phyloP scores from a whole-genome alignment of 805 yeast species.

The Diddensiella caesifluorescens region DNA sequence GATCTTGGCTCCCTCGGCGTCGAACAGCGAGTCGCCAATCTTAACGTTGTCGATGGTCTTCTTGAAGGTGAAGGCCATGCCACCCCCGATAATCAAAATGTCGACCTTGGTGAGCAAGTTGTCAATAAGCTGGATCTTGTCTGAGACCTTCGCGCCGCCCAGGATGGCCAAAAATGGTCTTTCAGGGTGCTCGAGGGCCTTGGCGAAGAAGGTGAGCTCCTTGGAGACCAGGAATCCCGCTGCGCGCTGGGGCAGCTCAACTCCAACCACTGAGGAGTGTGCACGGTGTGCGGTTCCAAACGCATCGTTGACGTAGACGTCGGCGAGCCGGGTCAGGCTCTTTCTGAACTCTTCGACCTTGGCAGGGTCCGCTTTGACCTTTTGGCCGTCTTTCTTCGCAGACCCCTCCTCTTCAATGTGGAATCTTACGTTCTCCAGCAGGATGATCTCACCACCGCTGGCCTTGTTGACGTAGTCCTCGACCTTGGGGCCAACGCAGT shows the following conservation, averaged over 20 bases:
- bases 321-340: conserved; percentile 87
- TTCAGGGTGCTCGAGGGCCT: conserved; percentile 95
- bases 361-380: conserved; percentile 85
- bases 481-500: conserved; percentile 90
- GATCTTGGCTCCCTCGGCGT: conserved; percentile 90
- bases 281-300: conserved; percentile 99
- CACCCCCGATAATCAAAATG: conserved; percentile 94
- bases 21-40: conserved; percentile 90
- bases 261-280: conserved; percentile 98
- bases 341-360: conserved; percentile 83
- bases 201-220: conserved; percentile 95
- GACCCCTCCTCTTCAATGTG: conserved; percentile 82
- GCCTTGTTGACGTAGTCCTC: conserved; percentile 72
- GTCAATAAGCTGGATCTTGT: conserved; percentile 97
- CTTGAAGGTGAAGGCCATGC: conserved; percentile 99
- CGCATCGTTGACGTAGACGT: conserved; percentile 94
- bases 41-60: conserved; percentile 79
- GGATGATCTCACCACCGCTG: conserved; percentile 72
- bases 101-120: conserved; percentile 89
- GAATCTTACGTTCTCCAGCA: conserved; percentile 96
- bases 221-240: conserved; percentile 98
- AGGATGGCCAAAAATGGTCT: conserved; percentile 98
- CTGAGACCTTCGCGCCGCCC: conserved; percentile 99
- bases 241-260: conserved; percentile 92
- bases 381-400: conserved; percentile 84